A percentile compares a stretch with the other conserved stretches of the same genome.
Evolutionary conservation across 768 basidiomycete species (phyloP).

Genomic region (Tricholoma flavovirens): DNA sequence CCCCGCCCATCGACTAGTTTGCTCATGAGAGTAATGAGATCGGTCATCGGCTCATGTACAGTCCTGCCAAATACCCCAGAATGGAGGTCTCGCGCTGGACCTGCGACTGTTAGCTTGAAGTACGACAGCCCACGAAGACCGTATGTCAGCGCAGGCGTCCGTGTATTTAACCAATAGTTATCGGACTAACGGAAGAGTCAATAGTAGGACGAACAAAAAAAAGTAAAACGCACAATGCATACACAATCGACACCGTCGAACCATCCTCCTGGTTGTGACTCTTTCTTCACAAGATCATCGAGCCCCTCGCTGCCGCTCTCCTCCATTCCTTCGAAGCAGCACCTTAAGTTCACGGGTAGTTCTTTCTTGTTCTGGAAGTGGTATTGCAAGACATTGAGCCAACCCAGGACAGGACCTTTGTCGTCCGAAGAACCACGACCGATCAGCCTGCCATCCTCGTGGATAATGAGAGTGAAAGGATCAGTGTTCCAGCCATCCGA

Average conservation of each 20-base stretch:
- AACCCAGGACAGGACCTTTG: conserved; percentile 85
- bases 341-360: conserved; percentile 84
- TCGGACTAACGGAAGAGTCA: conserved; percentile 52
- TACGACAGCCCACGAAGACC: conserved; percentile 87
- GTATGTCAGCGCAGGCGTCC: conserved; percentile 78
- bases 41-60: conserved; percentile 92
- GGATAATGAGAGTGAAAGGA: conserved; percentile 66
- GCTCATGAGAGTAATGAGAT: conserved; percentile 77
- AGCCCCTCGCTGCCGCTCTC: conserved; percentile 90
- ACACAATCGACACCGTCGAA: conserved; percentile 88
- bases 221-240: conserved; percentile 67
- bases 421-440: conserved; percentile 89
- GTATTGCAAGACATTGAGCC: conserved; percentile 87
- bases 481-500: conserved; percentile 86
- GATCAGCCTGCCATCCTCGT: conserved; percentile 53
- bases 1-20: conserved; percentile 77
- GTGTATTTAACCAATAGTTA: conserved; percentile 90
- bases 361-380: conserved; percentile 60
- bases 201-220: background rate
- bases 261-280: conserved; percentile 69
- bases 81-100: conserved; percentile 85
- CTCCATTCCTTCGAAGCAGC: conserved; percentile 98
- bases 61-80: conserved; percentile 82
- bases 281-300: conserved; percentile 76
- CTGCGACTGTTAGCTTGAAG: conserved; percentile 76